phyloP scores from a whole-genome alignment of 331 rosid species.

The Dryas integrifolia region DNA sequence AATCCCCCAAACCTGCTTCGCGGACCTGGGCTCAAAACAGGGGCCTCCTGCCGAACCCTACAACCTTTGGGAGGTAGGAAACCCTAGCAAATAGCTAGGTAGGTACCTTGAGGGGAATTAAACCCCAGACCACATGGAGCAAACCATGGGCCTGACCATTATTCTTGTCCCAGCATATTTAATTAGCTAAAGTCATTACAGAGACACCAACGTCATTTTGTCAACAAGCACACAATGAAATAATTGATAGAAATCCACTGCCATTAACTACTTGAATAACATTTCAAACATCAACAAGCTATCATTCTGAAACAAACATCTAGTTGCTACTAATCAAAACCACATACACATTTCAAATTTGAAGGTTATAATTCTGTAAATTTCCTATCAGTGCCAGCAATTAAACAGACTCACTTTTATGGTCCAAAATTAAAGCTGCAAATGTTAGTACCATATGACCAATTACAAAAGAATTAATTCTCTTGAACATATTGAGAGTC shows the following conservation, averaged over 20 bases:
- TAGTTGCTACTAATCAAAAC: background rate
- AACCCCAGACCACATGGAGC: no score
- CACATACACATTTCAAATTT: background rate
- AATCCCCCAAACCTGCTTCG: no score
- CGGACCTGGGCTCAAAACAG: no score
- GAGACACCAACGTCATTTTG: background rate
- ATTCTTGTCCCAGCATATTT: background rate
- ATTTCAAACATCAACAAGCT: background rate
- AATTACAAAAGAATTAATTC: background rate
- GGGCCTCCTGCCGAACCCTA: no score
- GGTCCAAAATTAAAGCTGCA: background rate
- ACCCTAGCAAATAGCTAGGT: no score
- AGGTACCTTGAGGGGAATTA: no score
- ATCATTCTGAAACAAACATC: slow-evolving; percentile 6
- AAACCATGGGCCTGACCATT: no score
- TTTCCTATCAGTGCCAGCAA: background rate
- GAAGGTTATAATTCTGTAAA: background rate
- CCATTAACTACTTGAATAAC: background rate
- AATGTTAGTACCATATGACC: background rate
- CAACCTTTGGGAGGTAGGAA: no score
- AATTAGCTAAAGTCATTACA: background rate
- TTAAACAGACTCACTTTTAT: background rate
- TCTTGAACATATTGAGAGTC: background rate
- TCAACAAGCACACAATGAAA: background rate
- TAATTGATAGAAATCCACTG: background rate